Evolutionary conservation across 2,329 filamentous ascomycete species (phyloP).

Genomic region (Salinomyces thailandicus): DNA sequence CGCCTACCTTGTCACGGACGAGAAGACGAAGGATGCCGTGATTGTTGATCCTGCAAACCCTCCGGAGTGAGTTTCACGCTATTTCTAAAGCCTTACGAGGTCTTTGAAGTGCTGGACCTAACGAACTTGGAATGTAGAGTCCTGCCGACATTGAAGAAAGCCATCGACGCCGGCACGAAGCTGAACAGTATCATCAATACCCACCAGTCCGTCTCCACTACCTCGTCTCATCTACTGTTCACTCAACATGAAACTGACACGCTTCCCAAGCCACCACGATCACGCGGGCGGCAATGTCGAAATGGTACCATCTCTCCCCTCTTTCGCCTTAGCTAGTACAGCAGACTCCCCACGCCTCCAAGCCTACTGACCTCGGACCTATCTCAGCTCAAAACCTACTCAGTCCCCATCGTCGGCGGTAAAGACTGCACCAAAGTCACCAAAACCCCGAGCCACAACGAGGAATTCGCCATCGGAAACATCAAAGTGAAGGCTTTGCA

Average conservation of each 20-base stretch:
- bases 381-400: conserved; percentile 48
- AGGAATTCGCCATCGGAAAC: conserved; percentile 70
- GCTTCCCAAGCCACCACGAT: conserved; percentile 65
- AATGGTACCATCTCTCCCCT: conserved; percentile 43
- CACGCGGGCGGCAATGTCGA: conserved; percentile 87
- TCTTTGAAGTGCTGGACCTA: conserved; percentile 3
- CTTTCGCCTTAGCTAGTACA: background rate
- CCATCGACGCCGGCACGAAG: conserved; percentile 64
- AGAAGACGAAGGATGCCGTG: conserved; percentile 40
- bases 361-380: background rate
- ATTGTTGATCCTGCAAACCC: conserved; percentile 75
- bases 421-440: conserved; percentile 75
- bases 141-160: conserved; percentile 57
- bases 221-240: background rate
- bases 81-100: background rate
- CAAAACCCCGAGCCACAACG: conserved; percentile 61
- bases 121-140: too few relatives aligned
- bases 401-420: conserved; percentile 73
- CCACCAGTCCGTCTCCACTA: conserved; percentile 63
- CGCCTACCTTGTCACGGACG: conserved; percentile 53
- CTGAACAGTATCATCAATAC: conserved; percentile 89
- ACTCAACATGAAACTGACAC: conserved; percentile 5
- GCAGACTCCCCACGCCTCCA: background rate
- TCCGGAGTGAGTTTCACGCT: conserved; percentile 53
- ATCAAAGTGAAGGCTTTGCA: conserved; percentile 81